phyloP scores from a whole-genome alignment of 164 flowering plant species.

The Liriodendron chinense region DNA sequence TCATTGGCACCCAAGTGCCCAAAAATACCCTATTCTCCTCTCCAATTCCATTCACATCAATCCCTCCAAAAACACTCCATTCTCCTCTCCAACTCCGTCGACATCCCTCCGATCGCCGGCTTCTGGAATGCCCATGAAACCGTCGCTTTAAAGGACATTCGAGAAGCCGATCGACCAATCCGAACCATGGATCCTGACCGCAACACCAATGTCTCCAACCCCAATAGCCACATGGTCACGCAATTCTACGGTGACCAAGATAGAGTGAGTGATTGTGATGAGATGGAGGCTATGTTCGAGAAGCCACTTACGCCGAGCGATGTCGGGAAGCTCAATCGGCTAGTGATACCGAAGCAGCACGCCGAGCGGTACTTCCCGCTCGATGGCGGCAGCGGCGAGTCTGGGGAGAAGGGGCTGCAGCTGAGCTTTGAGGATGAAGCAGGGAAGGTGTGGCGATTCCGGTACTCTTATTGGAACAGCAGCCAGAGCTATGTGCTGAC shows the following conservation, averaged over 20 bases:
- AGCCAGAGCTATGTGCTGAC: slow-evolving; percentile 95
- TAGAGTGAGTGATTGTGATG: not conserved
- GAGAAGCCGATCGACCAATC: not conserved
- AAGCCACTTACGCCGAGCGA: slow-evolving; percentile 92
- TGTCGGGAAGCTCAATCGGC: slow-evolving; percentile 91
- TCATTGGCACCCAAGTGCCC: not conserved
- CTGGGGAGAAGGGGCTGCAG: slow-evolving; percentile 55
- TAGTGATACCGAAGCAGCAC: slow-evolving; percentile 93
- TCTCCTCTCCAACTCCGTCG: not conserved
- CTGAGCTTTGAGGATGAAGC: slow-evolving; percentile 80
- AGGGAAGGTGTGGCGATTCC: slow-evolving; percentile 72
- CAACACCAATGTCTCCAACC: not conserved
- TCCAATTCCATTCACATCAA: not conserved
- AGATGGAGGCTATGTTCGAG: slow-evolving; percentile 66
- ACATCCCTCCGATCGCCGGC: not conserved
- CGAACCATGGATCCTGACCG: not conserved
- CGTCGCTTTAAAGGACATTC: not conserved
- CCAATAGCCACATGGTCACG: not conserved
- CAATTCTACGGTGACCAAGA: not conserved
- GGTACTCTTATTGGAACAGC: slow-evolving; percentile 94
- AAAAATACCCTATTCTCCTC: no score
- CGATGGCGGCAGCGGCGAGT: slow-evolving; percentile 20
- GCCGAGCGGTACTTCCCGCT: slow-evolving; percentile 90
- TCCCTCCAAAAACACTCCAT: not conserved
- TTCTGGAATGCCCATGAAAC: slow-evolving; percentile 3